Percentiles rank a stretch among this genome's conserved stretches.
Conservation (phyloP, 805 yeast genomes). For the Wickerhamomyces subpelliculosus region DNA sequence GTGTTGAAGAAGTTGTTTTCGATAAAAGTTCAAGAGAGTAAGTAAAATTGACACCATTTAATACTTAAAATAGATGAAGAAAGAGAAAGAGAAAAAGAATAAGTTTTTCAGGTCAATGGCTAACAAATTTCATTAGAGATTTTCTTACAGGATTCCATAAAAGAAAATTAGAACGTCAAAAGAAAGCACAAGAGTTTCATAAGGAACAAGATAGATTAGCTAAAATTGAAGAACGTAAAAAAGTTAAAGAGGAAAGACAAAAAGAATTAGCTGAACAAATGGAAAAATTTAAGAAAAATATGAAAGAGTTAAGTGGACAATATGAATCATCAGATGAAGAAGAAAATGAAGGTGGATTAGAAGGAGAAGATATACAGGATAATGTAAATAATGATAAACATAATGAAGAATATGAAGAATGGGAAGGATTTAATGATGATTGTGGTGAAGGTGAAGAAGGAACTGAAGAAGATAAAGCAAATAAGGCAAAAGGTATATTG, state of each 20-base stretch:
- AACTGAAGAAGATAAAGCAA: slow-evolving; percentile 20
- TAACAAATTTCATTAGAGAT: no score
- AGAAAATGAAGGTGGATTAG: slow-evolving; percentile 6
- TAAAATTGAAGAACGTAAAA: slow-evolving; percentile 69
- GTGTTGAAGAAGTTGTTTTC: slow-evolving; percentile 80
- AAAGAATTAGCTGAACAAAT: slow-evolving; percentile 58
- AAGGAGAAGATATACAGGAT: slow-evolving; percentile 7
- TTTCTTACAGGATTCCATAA: slow-evolving; percentile 94
- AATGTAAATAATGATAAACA: background rate
- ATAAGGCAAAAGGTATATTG: slow-evolving; percentile 18
- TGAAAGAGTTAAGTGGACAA: slow-evolving; percentile 22
- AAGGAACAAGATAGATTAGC: slow-evolving; percentile 73
- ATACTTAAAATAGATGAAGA: no score
- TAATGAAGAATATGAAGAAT: slow-evolving; percentile 2
- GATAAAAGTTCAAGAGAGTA: slow-evolving; percentile 65
- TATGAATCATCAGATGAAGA: slow-evolving; percentile 8
- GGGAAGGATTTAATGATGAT: slow-evolving; percentile 2
- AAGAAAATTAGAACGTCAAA: slow-evolving; percentile 82
- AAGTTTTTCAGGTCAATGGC: background rate
- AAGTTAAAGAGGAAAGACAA: slow-evolving; percentile 63
- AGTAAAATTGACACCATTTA: slow-evolving; percentile 17
- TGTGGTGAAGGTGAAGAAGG: slow-evolving; percentile 23
- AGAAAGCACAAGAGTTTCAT: slow-evolving; percentile 69
- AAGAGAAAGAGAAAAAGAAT: background rate
- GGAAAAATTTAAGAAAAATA: slow-evolving; percentile 45